These are phyloP conservation scores for Pyricularia grisea DNA, from an alignment of 2,329 filamentous ascomycete species.

Conservation along the genomic window DNA sequence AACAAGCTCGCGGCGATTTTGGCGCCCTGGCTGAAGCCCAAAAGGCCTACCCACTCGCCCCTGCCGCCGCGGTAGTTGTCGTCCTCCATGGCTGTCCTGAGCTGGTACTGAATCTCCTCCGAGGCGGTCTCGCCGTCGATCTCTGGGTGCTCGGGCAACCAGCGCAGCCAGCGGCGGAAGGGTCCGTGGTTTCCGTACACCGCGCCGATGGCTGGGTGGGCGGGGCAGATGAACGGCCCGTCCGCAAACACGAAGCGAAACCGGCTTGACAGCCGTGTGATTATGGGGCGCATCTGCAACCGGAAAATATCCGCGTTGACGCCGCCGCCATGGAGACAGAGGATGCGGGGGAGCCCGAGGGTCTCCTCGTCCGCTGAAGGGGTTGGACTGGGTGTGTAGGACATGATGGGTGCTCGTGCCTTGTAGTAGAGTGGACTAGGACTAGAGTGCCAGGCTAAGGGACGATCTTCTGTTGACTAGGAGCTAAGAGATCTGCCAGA, in stretches of 20 bases:
- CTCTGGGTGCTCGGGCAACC: constrained; percentile 43
- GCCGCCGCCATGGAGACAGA: constrained; percentile 75
- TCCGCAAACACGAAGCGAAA: constrained; percentile 69
- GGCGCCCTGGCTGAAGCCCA: constrained; percentile 61
- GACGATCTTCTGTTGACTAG: background rate
- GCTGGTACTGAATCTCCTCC: constrained; percentile 7
- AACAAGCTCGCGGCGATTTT: constrained; percentile 52
- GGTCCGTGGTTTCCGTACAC: constrained; percentile 27
- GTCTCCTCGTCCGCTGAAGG: background rate
- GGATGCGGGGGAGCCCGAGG: constrained; percentile 15
- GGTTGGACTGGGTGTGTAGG: background rate
- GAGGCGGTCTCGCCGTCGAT: constrained; percentile 25
- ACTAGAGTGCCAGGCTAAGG: background rate
- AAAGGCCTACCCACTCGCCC: constrained; percentile 48
- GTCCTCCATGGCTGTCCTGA: constrained; percentile 33
- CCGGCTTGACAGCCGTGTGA: constrained; percentile 33
- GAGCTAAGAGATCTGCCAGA: background rate
- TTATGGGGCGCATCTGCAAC: constrained; percentile 52
- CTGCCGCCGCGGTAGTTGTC: constrained; percentile 40
- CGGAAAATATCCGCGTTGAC: constrained; percentile 63
- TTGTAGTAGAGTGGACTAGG: background rate
- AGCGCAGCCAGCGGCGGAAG: constrained; percentile 47
- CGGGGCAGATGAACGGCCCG: constrained; percentile 41
- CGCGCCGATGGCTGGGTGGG: constrained; percentile 6
- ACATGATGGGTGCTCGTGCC: background rate